Evolutionary conservation across 108 stramenopile species (phyloP).

Genomic region (Cyclotella cryptica): DNA sequence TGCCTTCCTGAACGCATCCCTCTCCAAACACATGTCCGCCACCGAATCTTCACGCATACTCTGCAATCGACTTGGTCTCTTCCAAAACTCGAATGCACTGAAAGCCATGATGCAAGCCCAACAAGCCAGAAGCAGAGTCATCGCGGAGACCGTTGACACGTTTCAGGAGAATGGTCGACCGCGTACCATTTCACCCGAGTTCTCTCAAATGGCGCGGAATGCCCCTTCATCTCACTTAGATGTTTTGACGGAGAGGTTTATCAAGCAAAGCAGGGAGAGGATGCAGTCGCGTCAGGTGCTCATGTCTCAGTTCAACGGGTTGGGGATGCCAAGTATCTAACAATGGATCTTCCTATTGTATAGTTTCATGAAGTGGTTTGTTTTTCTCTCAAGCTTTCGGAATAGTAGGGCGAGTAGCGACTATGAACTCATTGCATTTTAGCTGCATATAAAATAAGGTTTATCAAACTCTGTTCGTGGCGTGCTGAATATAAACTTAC

Average conservation of each 20-base stretch:
- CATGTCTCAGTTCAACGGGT: background rate
- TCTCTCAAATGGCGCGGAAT: background rate
- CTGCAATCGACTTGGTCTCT: background rate
- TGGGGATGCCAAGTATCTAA: too few relatives aligned
- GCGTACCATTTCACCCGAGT: constrained; percentile 3
- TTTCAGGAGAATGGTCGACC: background rate
- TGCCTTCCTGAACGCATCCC: constrained; percentile 5
- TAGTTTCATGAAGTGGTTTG: background rate
- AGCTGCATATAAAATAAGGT: too few relatives aligned
- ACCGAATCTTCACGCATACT: constrained; percentile 3
- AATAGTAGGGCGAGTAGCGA: too few relatives aligned
- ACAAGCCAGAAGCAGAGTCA: background rate
- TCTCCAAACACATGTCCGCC: constrained; percentile 7
- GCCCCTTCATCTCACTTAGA: background rate
- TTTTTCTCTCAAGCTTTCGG: too few relatives aligned
- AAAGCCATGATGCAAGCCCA: constrained; percentile 1
- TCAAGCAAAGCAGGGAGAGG: constrained; percentile 8
- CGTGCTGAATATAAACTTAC: too few relatives aligned
- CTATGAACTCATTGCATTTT: too few relatives aligned
- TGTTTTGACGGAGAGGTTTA: constrained; percentile 4
- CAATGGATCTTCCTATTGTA: too few relatives aligned
- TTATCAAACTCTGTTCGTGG: too few relatives aligned
- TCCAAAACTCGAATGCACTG: background rate
- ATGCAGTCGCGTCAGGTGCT: background rate
- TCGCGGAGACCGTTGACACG: background rate